A percentile compares a stretch with the other conserved stretches of the same genome.
Evolutionary conservation across 75 land plant genomes (phyloP).

Genomic region (Cunninghamia lanceolata): DNA sequence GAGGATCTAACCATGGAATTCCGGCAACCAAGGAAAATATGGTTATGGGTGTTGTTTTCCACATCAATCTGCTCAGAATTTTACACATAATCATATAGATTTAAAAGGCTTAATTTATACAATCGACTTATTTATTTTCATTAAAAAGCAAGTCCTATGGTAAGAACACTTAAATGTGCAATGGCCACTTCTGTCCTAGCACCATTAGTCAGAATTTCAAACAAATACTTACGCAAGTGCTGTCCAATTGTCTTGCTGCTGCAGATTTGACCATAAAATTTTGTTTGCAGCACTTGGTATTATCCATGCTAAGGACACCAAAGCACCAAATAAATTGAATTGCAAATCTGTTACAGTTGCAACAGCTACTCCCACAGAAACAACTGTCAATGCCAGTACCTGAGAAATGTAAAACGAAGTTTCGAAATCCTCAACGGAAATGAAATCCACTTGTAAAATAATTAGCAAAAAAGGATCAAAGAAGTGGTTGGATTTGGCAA

Average conservation of each 20-base stretch:
- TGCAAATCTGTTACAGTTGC: conserved; percentile 91
- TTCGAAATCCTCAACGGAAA: not conserved
- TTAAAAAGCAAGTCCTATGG: not conserved
- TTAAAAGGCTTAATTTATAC: not conserved
- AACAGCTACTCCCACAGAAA: conserved; percentile 84
- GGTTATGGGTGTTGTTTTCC: conserved; percentile 76
- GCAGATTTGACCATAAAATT: conserved; percentile 89
- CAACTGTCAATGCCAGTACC: conserved; percentile 69
- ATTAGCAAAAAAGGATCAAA: not conserved
- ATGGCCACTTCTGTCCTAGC: not conserved
- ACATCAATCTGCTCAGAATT: conserved; percentile 54
- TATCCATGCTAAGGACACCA: conserved; percentile 84
- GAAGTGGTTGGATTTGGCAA: not conserved
- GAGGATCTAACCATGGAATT: conserved; percentile 82
- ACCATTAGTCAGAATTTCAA: not conserved
- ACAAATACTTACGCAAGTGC: conserved; percentile 77
- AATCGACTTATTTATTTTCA: not conserved
- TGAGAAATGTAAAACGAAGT: conserved; percentile 21
- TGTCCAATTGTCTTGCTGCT: conserved; percentile 84
- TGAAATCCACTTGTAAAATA: not conserved
- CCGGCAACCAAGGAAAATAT: conserved; percentile 45
- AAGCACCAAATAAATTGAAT: conserved; percentile 84
- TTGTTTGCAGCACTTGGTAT: conserved; percentile 90
- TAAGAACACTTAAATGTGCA: not conserved
- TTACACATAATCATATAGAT: not conserved